These are phyloP conservation scores for Backusella westeae DNA, from an alignment of 192 early-diverging fungal genomes.

Conservation along the genomic window DNA sequence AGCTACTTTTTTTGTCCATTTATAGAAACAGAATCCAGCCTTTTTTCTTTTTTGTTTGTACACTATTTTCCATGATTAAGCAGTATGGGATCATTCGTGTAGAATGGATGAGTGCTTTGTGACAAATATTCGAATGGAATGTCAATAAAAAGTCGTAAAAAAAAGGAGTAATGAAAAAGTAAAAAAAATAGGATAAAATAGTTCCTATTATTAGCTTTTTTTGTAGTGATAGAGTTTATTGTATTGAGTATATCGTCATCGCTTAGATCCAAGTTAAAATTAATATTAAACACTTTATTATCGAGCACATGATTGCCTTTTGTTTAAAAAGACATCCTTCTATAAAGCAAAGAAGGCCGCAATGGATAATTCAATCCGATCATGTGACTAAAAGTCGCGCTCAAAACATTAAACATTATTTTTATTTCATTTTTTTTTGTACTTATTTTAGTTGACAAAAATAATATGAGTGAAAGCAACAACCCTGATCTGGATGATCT, in stretches of 20 bases:
- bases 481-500: neutral
- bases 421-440: neutral
- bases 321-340: no score
- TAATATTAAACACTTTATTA: no score
- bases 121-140: constrained; percentile 1
- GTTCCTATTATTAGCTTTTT: no score
- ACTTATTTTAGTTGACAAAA: neutral
- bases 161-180: neutral
- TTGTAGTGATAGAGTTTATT: no score
- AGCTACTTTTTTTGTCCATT: neutral
- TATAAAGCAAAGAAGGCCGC: no score
- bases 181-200: no score
- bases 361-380: neutral
- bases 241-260: no score
- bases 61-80: neutral
- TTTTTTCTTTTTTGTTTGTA: neutral
- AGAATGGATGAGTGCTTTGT: neutral
- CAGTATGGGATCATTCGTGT: neutral
- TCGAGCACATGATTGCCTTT: no score
- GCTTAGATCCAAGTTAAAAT: no score
- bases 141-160: neutral
- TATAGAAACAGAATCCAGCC: neutral
- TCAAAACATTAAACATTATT: neutral
- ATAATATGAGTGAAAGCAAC: neutral
- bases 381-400: neutral